A percentile compares a stretch with the other conserved stretches of the same genome.
phyloP scores from a whole-genome alignment of 176 grass and related monocot species.

The Ampelocalamus luodianensis region DNA sequence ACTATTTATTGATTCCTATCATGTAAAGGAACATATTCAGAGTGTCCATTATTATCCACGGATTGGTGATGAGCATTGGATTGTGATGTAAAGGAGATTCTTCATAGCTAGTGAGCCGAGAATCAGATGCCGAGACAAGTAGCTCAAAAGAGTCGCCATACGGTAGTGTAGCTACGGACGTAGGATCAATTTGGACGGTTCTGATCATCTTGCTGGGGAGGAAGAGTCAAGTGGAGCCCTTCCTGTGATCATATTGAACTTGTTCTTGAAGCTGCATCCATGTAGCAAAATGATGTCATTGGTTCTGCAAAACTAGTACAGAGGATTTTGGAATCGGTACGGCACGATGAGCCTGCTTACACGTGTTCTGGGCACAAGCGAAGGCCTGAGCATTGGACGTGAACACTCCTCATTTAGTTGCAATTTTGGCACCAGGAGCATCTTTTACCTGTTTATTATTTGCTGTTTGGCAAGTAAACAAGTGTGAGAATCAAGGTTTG shows the following conservation, averaged over 20 bases:
- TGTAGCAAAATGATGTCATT: slow-evolving; percentile 3
- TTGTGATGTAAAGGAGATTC: slow-evolving; percentile 55
- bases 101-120: slow-evolving; percentile 47
- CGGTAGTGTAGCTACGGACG: not conserved
- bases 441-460: slow-evolving; percentile 14
- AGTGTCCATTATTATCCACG: slow-evolving; percentile 33
- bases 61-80: slow-evolving; percentile 25
- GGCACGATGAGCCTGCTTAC: not conserved
- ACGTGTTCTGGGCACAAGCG: slow-evolving; percentile 4
- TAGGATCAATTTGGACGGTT: slow-evolving; percentile 22
- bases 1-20: slow-evolving; percentile 45
- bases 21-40: slow-evolving; percentile 46
- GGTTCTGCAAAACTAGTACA: not conserved
- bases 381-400: not conserved
- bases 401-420: not conserved
- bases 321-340: slow-evolving; percentile 24
- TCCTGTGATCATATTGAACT: not conserved
- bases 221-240: not conserved
- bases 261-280: slow-evolving; percentile 38
- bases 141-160: slow-evolving; percentile 1
- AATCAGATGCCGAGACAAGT: slow-evolving; percentile 65
- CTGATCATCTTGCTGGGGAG: not conserved
- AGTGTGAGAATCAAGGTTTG: slow-evolving; percentile 37
- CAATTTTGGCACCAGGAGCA: not conserved
- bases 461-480: not conserved